phyloP scores from a whole-genome alignment of 2,329 filamentous ascomycete genomes.

The Fusarium floridanum region DNA sequence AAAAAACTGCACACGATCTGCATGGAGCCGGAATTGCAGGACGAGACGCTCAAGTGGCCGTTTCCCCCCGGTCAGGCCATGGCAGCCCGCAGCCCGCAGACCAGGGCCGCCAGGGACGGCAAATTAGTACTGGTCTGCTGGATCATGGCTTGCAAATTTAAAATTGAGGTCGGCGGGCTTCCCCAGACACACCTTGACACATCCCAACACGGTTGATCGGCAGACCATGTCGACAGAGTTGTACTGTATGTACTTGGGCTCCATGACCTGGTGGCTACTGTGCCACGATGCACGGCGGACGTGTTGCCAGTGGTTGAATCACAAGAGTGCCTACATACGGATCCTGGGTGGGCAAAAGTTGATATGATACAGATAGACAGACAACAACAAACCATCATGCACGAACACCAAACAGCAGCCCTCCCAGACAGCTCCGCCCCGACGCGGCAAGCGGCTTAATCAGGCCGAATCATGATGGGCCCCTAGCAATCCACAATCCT shows the following conservation, averaged over 20 bases:
- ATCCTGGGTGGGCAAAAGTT: slow-evolving; percentile 1
- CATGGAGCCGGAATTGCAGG: slow-evolving; percentile 43
- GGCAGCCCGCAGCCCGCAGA: slow-evolving; percentile 18
- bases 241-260: not conserved
- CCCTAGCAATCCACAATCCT: slow-evolving; percentile 22
- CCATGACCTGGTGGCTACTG: slow-evolving; percentile 9
- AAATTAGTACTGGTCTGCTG: slow-evolving; percentile 45
- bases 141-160: slow-evolving; percentile 50
- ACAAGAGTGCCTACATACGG: not conserved
- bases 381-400: slow-evolving; percentile 34
- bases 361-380: slow-evolving; percentile 28
- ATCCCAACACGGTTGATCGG: slow-evolving; percentile 41
- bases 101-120: slow-evolving; percentile 37
- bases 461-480: slow-evolving; percentile 29
- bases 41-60: slow-evolving; percentile 21
- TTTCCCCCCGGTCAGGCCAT: slow-evolving; percentile 34
- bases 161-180: slow-evolving; percentile 48
- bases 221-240: slow-evolving; percentile 21
- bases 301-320: slow-evolving; percentile 27
- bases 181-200: slow-evolving; percentile 43
- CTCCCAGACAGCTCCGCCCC: slow-evolving; percentile 4
- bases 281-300: slow-evolving; percentile 28
- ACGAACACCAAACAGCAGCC: slow-evolving; percentile 25
- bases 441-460: slow-evolving; percentile 28
- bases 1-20: slow-evolving; percentile 34